Evolutionary conservation across 805 yeast genomes (phyloP).

Genomic region (Kodamaea lidongshanica): DNA sequence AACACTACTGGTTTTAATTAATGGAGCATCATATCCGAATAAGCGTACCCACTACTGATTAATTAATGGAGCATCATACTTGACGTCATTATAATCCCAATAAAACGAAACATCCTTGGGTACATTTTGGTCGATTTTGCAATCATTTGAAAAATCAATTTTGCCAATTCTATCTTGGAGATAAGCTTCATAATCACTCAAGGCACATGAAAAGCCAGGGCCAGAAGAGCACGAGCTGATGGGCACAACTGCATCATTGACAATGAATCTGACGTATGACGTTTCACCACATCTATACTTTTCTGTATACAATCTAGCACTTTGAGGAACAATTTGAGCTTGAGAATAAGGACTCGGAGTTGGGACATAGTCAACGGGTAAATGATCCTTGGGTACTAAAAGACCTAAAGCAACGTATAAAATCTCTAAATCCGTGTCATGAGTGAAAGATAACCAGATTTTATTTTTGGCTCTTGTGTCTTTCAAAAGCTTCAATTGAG

Average conservation of each 20-base stretch:
- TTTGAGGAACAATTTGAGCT: constrained; percentile 11
- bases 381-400: constrained; percentile 4
- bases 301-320: constrained; percentile 12
- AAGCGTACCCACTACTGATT: constrained; percentile 22
- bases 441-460: constrained; percentile 13
- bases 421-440: constrained; percentile 13
- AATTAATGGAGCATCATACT: constrained; percentile 19
- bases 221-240: constrained; percentile 10
- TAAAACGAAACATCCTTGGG: constrained; percentile 27
- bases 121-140: constrained; percentile 17
- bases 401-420: constrained; percentile 11
- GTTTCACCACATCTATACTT: constrained; percentile 9
- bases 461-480: constrained; percentile 11
- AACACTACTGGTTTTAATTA: no score
- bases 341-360: constrained; percentile 10
- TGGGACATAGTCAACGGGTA: constrained; percentile 10
- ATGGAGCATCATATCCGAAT: no score
- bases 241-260: constrained; percentile 14
- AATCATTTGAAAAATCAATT: constrained; percentile 24
- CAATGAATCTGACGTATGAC: constrained; percentile 10
- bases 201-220: constrained; percentile 19
- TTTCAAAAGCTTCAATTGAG: constrained; percentile 10
- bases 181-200: constrained; percentile 21
- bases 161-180: constrained; percentile 13
- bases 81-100: constrained; percentile 33